Base-by-base conservation (phyloP, 768 basidiomycete species). In the Auricularia cornea region DNA sequence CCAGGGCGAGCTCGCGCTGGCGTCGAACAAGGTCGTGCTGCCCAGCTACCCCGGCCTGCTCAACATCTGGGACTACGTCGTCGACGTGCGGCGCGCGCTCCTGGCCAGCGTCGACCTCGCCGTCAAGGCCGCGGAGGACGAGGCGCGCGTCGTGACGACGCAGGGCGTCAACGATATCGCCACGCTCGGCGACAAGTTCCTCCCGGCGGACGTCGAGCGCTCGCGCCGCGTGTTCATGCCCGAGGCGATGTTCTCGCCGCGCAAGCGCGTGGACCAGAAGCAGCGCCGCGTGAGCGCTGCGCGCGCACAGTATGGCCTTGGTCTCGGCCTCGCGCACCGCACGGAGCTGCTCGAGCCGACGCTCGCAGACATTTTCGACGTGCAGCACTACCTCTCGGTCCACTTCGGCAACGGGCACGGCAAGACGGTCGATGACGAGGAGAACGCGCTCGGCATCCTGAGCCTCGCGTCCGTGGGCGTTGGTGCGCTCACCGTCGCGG, bases 181-280 rank as follows among this genome's bases (percentile, higher is more conserved):
- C 44, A 75, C 80, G 20, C 77, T 97, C 23, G 94, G 85, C 23
- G 88, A 96, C 64, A 78, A 78, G 63, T 84, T 91, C 74, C 83
- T 99, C 18, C 90, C 90, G 1, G 81, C 81, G 60, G 89, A 87
- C 63, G 92, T 93, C 28, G 92, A 94, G 72, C 81, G 92, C 44
- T 85, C 84, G 59, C 82, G 85, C 62, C 81, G 92, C 30, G 85
- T 96, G 14, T 99, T 99, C 80, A 86, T 92, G 78, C 92, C 96
- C n/a, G 90, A 96, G 72, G 96, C 93, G 16, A 98, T 99, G 97
- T 99, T 98, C 77, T 84, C 84, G 62, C 73, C 80, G 8, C 69
- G 71, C 29, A 72, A 72, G 67, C 69, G 71, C 63, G 71, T 68
- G 32, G 68, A 66, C 60, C 74, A 81, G 65, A 80, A 70, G 67